A percentile compares a stretch with the other conserved stretches of the same genome.
Conservation (phyloP, 2,329 filamentous ascomycete species). For the Dothideomycetes sp. region DNA sequence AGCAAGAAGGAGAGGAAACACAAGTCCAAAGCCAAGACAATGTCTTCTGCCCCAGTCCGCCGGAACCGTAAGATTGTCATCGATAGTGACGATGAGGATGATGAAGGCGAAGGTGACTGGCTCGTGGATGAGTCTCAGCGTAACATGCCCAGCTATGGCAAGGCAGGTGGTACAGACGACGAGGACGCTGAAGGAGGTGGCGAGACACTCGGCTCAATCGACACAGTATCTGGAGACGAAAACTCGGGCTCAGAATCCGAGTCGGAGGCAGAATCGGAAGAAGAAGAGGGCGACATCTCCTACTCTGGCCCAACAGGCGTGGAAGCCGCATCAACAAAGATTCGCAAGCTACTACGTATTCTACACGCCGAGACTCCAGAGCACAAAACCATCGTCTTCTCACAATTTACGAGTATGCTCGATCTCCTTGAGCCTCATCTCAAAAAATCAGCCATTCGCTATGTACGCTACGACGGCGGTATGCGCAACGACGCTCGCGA, state of each 20-base stretch:
- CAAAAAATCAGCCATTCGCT: constrained; percentile 61
- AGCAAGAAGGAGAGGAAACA: constrained; percentile 22
- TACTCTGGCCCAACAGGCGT: constrained; percentile 20
- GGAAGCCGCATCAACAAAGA: constrained; percentile 64
- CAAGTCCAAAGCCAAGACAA: constrained; percentile 23
- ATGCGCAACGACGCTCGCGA: constrained; percentile 94
- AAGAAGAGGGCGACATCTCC: constrained; percentile 30
- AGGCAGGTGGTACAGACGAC: constrained; percentile 71
- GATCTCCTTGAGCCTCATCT: constrained; percentile 93
- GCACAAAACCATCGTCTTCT: constrained; percentile 98
- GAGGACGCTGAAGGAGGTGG: constrained; percentile 82
- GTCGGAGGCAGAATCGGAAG: constrained; percentile 30
- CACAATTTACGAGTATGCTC: constrained; percentile 96
- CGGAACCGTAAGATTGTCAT: constrained; percentile 47
- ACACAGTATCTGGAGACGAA: constrained; percentile 51
- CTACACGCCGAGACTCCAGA: constrained; percentile 66
- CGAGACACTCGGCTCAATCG: constrained; percentile 64
- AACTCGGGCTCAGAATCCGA: constrained; percentile 36
- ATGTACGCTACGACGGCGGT: constrained; percentile 83
- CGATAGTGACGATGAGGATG: constrained; percentile 55
- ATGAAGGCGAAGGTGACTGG: constrained; percentile 65
- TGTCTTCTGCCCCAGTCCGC: constrained; percentile 31
- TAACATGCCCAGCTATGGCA: constrained; percentile 47
- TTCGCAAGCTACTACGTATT: constrained; percentile 73
- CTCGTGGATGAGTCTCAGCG: constrained; percentile 62